Percentiles rank a stretch among this genome's conserved stretches.
phyloP scores from a whole-genome alignment of 768 basidiomycete species.

The Strobilomyces confusus region DNA sequence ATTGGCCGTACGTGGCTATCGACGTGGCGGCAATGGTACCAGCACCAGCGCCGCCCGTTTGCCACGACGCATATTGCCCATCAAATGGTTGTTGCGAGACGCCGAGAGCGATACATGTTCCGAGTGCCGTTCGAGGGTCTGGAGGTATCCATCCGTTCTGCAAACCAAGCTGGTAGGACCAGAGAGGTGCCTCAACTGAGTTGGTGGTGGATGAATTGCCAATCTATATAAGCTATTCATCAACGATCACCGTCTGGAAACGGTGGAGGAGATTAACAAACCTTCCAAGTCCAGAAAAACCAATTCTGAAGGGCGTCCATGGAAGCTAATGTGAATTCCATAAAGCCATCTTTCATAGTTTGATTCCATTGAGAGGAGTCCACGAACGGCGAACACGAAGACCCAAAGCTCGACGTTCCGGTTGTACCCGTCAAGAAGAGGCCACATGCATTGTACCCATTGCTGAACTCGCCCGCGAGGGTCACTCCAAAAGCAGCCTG shows the following conservation, averaged over 20 bases:
- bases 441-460: constrained; percentile 64
- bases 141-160: constrained; percentile 73
- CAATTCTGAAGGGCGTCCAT: constrained; percentile 69
- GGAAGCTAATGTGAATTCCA: constrained; percentile 46
- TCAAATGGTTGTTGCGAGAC: constrained; percentile 41
- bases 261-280: constrained; percentile 13
- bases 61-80: constrained; percentile 56
- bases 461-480: constrained; percentile 73
- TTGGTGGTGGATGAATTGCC: constrained; percentile 53
- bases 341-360: constrained; percentile 48
- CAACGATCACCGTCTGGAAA: not conserved
- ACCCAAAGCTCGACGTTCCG: constrained; percentile 24
- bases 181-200: constrained; percentile 51
- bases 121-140: constrained; percentile 65
- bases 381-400: constrained; percentile 39
- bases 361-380: constrained; percentile 52
- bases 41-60: constrained; percentile 63
- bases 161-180: constrained; percentile 70
- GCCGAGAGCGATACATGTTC: constrained; percentile 60
- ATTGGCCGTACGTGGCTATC: constrained; percentile 41
- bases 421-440: constrained; percentile 40
- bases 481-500: constrained; percentile 63
- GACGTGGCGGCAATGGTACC: constrained; percentile 43
- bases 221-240: constrained; percentile 34
- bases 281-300: constrained; percentile 84